Evolutionary conservation across 441 rosid species (phyloP), one percentile per base, ranked within the genome.

Genomic region (Brassica balearica): DNA sequence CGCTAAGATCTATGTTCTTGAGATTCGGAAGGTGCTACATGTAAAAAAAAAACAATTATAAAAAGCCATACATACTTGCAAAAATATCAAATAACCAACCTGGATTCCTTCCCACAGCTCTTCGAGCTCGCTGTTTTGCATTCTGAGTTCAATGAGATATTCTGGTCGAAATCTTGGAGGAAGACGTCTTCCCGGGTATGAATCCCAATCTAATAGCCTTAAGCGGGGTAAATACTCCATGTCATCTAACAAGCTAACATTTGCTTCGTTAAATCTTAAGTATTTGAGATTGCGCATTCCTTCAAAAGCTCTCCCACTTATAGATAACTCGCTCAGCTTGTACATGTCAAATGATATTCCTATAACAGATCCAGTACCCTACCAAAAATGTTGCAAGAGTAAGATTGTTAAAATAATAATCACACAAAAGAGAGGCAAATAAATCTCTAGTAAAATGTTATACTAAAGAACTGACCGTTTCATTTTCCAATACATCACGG

Each of bases 191-290:
- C 68, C 36, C 12, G 72, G 78, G 22, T 51, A 82, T 4, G 0
- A 2, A 7, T 56, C 2, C 85, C 84, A 81, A 7, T 14, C 2
- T 0, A 84, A 66, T 41, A 64, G 64, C 27, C 79, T 19, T 11
- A 87, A 19, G 19, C 46, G 62, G 9, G 75, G 55, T 0, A 82
- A 22, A 68, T 20, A 74, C 15, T 25, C 38, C 59, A 68, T 1
- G 61, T 69, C 23, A 9, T 53, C 9, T 65, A 62, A 15, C 17
- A 22, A 12, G 41, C 41, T 27, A 27, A 6, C 20, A 27, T 11
- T 61, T 23, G 5, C 34, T 29, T 5, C 19, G 1, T 27, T 34
- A 17, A 19, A 65, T 22, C 23, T 17, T 51, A 69, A 53, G 61
- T 48, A 69, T 14, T 6, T 6, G 25, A 69, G 72, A 69, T 69